Evolutionary conservation across 345 rosid species (phyloP).

Genomic region (Trapa bicornis): DNA sequence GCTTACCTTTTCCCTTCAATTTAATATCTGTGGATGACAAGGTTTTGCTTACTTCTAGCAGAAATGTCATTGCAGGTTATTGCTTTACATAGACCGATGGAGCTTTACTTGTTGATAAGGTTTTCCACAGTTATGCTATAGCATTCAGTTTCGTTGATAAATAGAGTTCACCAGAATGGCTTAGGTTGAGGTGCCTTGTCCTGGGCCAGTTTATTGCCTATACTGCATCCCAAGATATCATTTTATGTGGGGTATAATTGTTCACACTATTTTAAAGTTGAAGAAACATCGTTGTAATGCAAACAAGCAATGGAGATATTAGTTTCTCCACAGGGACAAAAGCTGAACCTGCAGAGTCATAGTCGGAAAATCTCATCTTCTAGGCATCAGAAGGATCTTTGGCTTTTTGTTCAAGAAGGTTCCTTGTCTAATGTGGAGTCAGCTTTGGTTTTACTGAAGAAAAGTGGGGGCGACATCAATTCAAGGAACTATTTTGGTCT

Average conservation of each 20-base stretch:
- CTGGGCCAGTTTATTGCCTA: conserved; percentile 4
- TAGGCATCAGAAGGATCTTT: conserved; percentile 51
- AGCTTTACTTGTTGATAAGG: not conserved
- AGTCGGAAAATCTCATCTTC: conserved; percentile 33
- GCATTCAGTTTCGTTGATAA: not conserved
- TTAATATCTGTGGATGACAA: not conserved
- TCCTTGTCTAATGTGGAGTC: conserved; percentile 74
- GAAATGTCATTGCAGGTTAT: not conserved
- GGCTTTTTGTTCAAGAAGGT: conserved; percentile 69
- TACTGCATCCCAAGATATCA: conserved; percentile 1
- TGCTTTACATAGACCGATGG: not conserved
- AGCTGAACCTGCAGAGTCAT: conserved; percentile 34
- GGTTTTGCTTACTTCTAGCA: conserved; percentile 1
- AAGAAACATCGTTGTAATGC: not conserved
- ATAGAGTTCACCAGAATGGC: not conserved
- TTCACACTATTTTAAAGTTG: conserved; percentile 1
- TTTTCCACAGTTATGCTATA: not conserved
- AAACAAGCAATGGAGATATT: conserved; percentile 32
- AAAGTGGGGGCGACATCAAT: conserved; percentile 68
- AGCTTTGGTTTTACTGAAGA: conserved; percentile 54
- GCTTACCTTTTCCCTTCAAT: not conserved
- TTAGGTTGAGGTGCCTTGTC: not conserved
- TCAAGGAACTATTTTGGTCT: conserved; percentile 62
- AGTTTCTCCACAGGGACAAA: conserved; percentile 50
- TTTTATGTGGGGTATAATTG: not conserved